Conservation (phyloP, 306 rosid species). For the Cucumis cinereus region DNA sequence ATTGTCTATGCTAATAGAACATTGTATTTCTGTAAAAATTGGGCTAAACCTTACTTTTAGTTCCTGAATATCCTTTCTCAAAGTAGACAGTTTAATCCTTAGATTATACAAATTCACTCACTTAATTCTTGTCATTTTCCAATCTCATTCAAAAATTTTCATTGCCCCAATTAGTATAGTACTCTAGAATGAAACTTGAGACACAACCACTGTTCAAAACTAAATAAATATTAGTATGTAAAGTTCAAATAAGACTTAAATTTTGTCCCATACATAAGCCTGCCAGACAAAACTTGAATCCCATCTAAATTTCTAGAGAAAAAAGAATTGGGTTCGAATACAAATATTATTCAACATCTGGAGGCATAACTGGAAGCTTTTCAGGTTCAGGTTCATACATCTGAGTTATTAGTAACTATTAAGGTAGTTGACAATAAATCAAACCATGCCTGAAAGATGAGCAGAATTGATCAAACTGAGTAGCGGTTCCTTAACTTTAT, state of each 20-base stretch:
- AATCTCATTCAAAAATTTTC: too few species aligned
- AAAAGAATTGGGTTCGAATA: background rate
- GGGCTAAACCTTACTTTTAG: background rate
- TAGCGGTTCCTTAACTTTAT: background rate
- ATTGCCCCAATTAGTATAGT: too few species aligned
- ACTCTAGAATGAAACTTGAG: too few species aligned
- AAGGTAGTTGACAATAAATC: background rate
- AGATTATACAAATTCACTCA: background rate
- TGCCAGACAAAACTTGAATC: background rate
- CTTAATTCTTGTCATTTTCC: background rate
- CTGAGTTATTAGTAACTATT: background rate
- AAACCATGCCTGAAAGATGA: background rate
- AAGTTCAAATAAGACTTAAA: too few species aligned
- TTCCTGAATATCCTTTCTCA: background rate
- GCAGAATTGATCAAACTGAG: background rate
- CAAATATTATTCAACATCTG: background rate
- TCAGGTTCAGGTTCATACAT: background rate
- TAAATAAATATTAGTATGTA: too few species aligned
- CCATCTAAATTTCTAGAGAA: background rate
- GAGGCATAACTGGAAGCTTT: background rate
- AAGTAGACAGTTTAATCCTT: background rate
- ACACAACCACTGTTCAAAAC: too few species aligned
- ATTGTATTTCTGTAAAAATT: background rate
- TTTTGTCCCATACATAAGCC: background rate
- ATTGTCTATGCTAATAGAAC: too few species aligned